These are phyloP conservation scores for Ophiostoma sp. DNA, from an alignment of 2,329 filamentous ascomycete species.

Conservation along the genomic window DNA sequence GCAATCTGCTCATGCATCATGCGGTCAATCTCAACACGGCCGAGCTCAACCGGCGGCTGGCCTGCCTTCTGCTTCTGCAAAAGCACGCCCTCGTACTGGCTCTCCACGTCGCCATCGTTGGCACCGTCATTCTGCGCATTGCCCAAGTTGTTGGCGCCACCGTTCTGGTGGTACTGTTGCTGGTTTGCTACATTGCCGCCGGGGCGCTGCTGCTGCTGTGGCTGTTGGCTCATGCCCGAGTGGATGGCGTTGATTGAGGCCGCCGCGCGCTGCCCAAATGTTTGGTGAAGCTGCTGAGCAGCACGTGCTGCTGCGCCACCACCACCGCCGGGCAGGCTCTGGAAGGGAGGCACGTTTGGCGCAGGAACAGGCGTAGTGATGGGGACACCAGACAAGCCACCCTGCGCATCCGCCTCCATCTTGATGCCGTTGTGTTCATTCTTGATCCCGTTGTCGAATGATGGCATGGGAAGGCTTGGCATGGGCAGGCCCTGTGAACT, in stretches of 20 bases:
- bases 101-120: conserved; percentile 61
- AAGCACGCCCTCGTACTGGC: conserved; percentile 54
- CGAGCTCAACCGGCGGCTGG: conserved; percentile 49
- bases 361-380: conserved; percentile 10
- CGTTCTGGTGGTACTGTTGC: conserved; percentile 24
- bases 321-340: conserved; percentile 27
- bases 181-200: conserved; percentile 4
- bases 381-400: conserved; percentile 9
- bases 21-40: conserved; percentile 59
- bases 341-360: conserved; percentile 31
- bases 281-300: conserved; percentile 50
- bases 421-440: conserved; percentile 25
- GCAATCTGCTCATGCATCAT: conserved; percentile 64
- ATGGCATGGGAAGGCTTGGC: conserved; percentile 31
- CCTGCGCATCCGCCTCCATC: conserved; percentile 23
- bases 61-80: conserved; percentile 52
- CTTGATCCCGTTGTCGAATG: conserved; percentile 22
- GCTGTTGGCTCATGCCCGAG: conserved; percentile 34
- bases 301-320: conserved; percentile 49
- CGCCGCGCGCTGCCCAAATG: conserved; percentile 59
- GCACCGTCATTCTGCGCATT: conserved; percentile 68
- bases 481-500: conserved; percentile 31
- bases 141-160: conserved; percentile 24
- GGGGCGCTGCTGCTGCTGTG: conserved; percentile 25
- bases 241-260: conserved; percentile 62